Evolutionary conservation across 2,329 filamentous ascomycete species (phyloP).

Genomic region (Exserohilum rostratum): DNA sequence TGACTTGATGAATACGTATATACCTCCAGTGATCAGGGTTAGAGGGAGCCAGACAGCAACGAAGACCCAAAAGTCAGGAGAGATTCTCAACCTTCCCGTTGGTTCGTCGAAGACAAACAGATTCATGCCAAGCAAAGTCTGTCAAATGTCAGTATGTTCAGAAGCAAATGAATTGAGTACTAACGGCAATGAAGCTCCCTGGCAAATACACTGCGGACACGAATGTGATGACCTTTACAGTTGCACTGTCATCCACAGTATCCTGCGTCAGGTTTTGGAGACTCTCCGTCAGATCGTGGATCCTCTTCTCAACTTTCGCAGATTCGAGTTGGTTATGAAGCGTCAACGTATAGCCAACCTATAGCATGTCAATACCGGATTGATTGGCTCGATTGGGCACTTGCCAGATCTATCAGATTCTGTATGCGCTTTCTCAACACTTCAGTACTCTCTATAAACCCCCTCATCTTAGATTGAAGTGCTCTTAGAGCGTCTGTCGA

Average conservation of each 20-base stretch:
- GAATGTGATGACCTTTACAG: neutral
- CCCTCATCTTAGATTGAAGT: too few relatives aligned
- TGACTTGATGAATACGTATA: neutral
- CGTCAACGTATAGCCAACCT: too few relatives aligned
- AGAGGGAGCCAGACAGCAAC: neutral
- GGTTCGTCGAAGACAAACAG: neutral
- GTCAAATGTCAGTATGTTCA: neutral
- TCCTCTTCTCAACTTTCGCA: neutral
- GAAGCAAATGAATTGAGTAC: neutral
- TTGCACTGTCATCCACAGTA: neutral
- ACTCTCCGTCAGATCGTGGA: neutral
- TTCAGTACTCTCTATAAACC: too few relatives aligned
- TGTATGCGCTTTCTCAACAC: too few relatives aligned
- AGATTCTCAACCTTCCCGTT: neutral
- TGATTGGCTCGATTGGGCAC: too few relatives aligned
- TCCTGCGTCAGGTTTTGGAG: neutral
- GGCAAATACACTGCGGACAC: neutral
- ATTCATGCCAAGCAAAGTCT: neutral
- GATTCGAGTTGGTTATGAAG: neutral
- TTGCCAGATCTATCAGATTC: too few relatives aligned
- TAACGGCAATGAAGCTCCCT: neutral
- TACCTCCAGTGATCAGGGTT: neutral
- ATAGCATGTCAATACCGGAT: too few relatives aligned
- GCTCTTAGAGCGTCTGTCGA: too few relatives aligned
- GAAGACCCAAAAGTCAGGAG: neutral